Percentiles rank a stretch among this genome's conserved stretches.
Evolutionary conservation across 495 filamentous ascomycete genomes (phyloP).

Genomic region (Penicillium psychrofluorescens): DNA sequence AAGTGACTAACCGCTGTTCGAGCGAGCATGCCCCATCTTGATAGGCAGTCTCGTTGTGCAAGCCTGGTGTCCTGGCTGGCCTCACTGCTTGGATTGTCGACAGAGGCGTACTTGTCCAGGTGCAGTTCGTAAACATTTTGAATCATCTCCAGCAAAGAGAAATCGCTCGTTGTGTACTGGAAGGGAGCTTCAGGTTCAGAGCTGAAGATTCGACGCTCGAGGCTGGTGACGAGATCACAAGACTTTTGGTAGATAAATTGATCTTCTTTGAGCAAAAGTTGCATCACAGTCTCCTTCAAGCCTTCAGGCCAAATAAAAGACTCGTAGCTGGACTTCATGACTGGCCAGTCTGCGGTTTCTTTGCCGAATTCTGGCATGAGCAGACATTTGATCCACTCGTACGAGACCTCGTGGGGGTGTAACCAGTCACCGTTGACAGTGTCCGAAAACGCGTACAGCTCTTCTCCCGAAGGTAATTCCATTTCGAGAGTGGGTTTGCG

Average conservation of each 20-base stretch:
- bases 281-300: slow-evolving; percentile 63
- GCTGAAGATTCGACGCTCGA: slow-evolving; percentile 28
- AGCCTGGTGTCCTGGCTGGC: slow-evolving; percentile 51
- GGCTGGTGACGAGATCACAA: slow-evolving; percentile 31
- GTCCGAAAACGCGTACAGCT: slow-evolving; percentile 49
- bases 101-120: slow-evolving; percentile 72
- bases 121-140: slow-evolving; percentile 85
- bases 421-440: slow-evolving; percentile 47
- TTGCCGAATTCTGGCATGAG: slow-evolving; percentile 34
- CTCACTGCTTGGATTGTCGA: slow-evolving; percentile 67
- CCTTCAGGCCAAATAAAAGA: slow-evolving; percentile 60
- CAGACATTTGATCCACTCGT: slow-evolving; percentile 58
- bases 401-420: slow-evolving; percentile 54
- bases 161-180: slow-evolving; percentile 19
- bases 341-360: slow-evolving; percentile 13
- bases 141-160: slow-evolving; percentile 45
- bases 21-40: slow-evolving; percentile 68
- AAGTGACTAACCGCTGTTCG: slow-evolving; percentile 50
- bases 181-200: slow-evolving; percentile 9
- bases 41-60: slow-evolving; percentile 60
- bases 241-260: slow-evolving; percentile 57
- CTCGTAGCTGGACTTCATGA: slow-evolving; percentile 49
- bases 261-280: slow-evolving; percentile 60
- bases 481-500: slow-evolving; percentile 44
- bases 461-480: slow-evolving; percentile 47